phyloP scores from a whole-genome alignment of 192 early-diverging fungal genomes.

The Phlyctochytrium arcticum region DNA sequence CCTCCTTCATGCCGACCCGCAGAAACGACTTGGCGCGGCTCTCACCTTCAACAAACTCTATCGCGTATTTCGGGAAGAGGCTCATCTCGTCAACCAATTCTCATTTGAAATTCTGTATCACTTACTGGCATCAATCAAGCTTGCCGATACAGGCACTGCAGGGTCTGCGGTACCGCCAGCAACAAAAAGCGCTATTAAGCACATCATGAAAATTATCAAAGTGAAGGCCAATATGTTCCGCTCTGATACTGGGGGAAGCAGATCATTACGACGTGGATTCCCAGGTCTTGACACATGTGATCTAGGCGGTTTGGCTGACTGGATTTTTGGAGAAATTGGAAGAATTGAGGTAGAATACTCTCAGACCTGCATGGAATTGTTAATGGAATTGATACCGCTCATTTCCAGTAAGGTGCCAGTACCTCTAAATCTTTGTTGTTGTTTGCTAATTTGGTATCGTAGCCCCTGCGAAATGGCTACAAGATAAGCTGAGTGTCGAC shows the following conservation, averaged over 20 bases:
- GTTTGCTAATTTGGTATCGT: background rate
- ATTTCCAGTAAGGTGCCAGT: background rate
- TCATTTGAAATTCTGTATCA: slow-evolving; percentile 66
- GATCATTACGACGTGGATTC: slow-evolving; percentile 40
- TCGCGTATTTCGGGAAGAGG: slow-evolving; percentile 54
- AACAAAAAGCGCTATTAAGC: slow-evolving; percentile 46
- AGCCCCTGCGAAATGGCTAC: slow-evolving; percentile 15
- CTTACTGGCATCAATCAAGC: slow-evolving; percentile 55
- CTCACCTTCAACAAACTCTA: slow-evolving; percentile 71
- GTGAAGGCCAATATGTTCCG: slow-evolving; percentile 50
- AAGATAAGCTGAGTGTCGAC: background rate
- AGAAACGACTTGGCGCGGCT: slow-evolving; percentile 66
- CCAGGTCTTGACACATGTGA: slow-evolving; percentile 39
- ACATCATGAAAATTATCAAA: slow-evolving; percentile 59
- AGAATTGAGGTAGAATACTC: slow-evolving; percentile 55
- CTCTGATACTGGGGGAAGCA: slow-evolving; percentile 19
- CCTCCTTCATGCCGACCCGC: slow-evolving; percentile 51
- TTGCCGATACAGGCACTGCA: slow-evolving; percentile 58
- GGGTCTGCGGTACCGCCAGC: slow-evolving; percentile 54
- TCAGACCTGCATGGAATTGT: slow-evolving; percentile 56
- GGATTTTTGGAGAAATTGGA: slow-evolving; percentile 55
- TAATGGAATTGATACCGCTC: slow-evolving; percentile 48
- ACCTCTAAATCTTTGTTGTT: background rate
- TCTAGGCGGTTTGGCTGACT: slow-evolving; percentile 48
- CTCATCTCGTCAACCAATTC: slow-evolving; percentile 58